Evolutionary conservation across 257 asterid genomes (phyloP), one percentile per base, ranked within the genome.

Genomic region (Scutellaria minor): DNA sequence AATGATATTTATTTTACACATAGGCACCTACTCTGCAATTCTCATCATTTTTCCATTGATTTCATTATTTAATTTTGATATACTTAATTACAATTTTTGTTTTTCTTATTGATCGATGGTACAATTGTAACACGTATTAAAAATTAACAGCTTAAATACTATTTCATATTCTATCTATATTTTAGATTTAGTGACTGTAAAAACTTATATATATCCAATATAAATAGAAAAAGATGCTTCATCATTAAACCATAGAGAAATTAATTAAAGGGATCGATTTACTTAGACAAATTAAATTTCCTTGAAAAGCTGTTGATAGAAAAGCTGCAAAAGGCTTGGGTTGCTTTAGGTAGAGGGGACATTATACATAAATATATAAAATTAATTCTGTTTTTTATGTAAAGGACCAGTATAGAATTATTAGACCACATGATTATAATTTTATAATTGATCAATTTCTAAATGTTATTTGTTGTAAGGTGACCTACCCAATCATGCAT

Each of bases 331-430:
- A 79, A 73, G 83, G 70, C 61, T 9, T 48, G 52, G 74, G 54
- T 78, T 71, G 78, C 78, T 81, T 70, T 77, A 63, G 62, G 77
- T 68, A 72, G 77, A 81, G 90, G 90, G 84, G 84, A 85, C 90
- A 85, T 20, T 70, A 71, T 35, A 50, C 73, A 47, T 35, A 8
- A 72, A 51, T 77, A 57, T 6, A 39, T 68, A 7, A n/a, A 9
- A 0, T 44, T 12, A 12, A 35, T 41, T 75, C 9, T 46, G 2
- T 55, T 52, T n/a, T 56, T 7, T 80, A 67, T 68, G 52, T 66
- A 74, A 76, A 75, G 79, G 81, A 37, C 57, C 85, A 9, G 41
- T 58, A 71, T 66, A 75, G 72, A 81, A 84, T 81, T 70, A 81
- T 85, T 74, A 81, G 73, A 74, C 82, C 84, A 83, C 84, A 82